phyloP scores from a whole-genome alignment of 2,329 filamentous ascomycete species.

The Berkeleyomyces basicola region DNA sequence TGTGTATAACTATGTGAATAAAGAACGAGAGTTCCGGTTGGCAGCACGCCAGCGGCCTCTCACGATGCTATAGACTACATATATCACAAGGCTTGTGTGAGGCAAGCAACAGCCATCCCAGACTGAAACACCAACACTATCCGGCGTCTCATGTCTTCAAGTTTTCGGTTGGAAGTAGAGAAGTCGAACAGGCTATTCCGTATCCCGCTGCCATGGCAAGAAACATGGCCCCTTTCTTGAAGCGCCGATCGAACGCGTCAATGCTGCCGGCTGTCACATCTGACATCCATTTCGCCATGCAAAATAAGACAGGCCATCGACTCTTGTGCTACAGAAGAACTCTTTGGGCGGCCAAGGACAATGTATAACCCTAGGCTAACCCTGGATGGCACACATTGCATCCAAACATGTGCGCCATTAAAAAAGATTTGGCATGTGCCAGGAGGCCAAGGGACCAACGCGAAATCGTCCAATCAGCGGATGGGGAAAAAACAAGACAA shows the following conservation, averaged over 20 bases:
- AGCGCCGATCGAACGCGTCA: not conserved
- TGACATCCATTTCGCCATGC: not conserved
- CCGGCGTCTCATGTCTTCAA: not conserved
- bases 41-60: not conserved
- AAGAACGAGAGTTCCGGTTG: not conserved
- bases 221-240: not conserved
- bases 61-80: not conserved
- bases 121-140: not conserved
- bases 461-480: not conserved
- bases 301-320: too few relatives aligned
- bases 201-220: not conserved
- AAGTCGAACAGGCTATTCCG: too few relatives aligned
- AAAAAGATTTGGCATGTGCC: not conserved
- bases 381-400: too few relatives aligned
- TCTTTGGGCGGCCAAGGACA: too few relatives aligned
- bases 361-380: too few relatives aligned
- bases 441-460: not conserved
- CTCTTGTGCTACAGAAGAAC: too few relatives aligned
- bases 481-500: not conserved
- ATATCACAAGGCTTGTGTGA: not conserved
- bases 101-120: too few relatives aligned
- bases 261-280: not conserved
- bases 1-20: not conserved
- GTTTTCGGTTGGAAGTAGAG: not conserved
- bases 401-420: not conserved